Percentiles rank a stretch among this genome's conserved stretches.
Conservation (phyloP, 768 basidiomycete genomes). For the Lentinula sp. region DNA sequence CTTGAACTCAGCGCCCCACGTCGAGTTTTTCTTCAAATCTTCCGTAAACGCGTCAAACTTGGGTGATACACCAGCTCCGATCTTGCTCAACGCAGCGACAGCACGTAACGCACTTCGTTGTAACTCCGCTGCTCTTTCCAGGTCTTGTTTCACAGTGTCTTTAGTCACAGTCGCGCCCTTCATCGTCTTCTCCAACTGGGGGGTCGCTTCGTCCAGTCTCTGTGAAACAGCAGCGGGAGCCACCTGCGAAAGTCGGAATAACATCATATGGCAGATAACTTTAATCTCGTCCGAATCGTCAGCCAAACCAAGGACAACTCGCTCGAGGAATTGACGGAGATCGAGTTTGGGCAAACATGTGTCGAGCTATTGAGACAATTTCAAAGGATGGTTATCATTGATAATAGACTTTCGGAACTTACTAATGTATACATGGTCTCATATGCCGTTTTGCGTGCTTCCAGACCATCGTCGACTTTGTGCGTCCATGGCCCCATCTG, state of each 20-base stretch:
- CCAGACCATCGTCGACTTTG: slow-evolving; percentile 94
- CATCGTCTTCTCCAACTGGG: slow-evolving; percentile 83
- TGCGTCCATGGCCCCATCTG: slow-evolving; percentile 98
- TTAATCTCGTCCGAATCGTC: slow-evolving; percentile 97
- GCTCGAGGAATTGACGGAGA: slow-evolving; percentile 75
- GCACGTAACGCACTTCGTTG: slow-evolving; percentile 88
- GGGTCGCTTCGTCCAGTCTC: slow-evolving; percentile 79
- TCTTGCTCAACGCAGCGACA: slow-evolving; percentile 79
- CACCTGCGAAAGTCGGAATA: slow-evolving; percentile 84
- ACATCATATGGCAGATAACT: slow-evolving; percentile 92
- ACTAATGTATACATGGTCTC: slow-evolving; percentile 96
- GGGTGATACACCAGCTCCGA: slow-evolving; percentile 55
- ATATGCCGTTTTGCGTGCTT: slow-evolving; percentile 94
- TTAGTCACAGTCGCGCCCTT: slow-evolving; percentile 85
- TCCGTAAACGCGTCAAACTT: slow-evolving; percentile 81
- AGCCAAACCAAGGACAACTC: slow-evolving; percentile 74
- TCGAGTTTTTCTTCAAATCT: slow-evolving; percentile 56
- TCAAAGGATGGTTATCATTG: background rate
- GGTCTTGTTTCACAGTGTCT: slow-evolving; percentile 92
- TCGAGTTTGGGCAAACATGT: slow-evolving; percentile 88
- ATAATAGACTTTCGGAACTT: slow-evolving; percentile 18
- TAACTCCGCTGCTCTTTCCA: slow-evolving; percentile 83
- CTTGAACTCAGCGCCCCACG: slow-evolving; percentile 67
- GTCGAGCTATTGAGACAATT: slow-evolving; percentile 53
- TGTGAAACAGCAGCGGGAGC: slow-evolving; percentile 80